phyloP scores from a whole-genome alignment of 345 rosid genomes.

The Eucalyptus melliodora region DNA sequence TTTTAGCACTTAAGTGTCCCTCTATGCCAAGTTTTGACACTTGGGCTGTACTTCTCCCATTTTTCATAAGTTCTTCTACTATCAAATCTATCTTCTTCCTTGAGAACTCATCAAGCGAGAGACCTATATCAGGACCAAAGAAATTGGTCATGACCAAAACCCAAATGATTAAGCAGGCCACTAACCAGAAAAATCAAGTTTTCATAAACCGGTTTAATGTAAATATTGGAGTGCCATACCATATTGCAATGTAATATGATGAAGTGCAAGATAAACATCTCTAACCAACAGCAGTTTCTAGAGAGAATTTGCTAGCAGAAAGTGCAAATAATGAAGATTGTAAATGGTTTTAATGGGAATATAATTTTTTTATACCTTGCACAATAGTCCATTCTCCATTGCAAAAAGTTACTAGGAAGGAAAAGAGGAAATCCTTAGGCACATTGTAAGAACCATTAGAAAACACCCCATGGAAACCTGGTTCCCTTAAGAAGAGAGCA shows the following conservation, averaged over 20 bases:
- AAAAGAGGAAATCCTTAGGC: conserved; percentile 85
- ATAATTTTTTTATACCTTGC: neutral
- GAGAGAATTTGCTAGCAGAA: neutral
- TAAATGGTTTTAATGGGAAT: neutral
- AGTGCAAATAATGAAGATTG: neutral
- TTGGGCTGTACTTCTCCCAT: too few species aligned
- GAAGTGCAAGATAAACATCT: neutral
- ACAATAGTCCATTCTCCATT: conserved; percentile 86
- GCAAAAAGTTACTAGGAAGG: conserved; percentile 80
- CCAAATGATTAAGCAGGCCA: too few species aligned
- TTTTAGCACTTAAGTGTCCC: too few species aligned
- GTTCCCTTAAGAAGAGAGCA: conserved; percentile 42
- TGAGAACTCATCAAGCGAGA: too few species aligned
- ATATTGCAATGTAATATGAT: neutral
- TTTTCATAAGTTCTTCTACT: too few species aligned
- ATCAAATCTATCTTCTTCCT: too few species aligned
- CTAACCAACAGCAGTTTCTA: neutral
- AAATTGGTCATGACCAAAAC: too few species aligned
- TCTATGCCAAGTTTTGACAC: too few species aligned
- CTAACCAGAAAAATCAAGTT: too few species aligned
- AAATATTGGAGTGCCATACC: neutral
- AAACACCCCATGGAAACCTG: conserved; percentile 95
- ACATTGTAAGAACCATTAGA: conserved; percentile 93
- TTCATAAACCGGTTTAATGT: too few species aligned
- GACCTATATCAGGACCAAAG: too few species aligned